Base-by-base conservation (phyloP, 2,329 filamentous ascomycete species). In the Cadophora gregata region DNA sequence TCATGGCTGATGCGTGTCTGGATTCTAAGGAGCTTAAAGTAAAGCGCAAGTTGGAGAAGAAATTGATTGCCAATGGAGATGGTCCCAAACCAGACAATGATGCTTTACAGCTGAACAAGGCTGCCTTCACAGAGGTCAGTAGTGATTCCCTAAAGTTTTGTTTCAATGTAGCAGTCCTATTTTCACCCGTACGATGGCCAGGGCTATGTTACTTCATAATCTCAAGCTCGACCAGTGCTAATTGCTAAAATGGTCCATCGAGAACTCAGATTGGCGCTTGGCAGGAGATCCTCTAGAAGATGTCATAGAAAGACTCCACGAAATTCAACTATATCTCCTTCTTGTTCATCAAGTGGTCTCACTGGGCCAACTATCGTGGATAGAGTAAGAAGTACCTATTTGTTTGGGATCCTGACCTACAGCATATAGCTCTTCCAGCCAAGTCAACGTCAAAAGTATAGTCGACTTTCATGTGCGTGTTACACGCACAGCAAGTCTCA, bases 271-370 rank as follows among this genome's bases (percentile, higher is more conserved):
- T 25, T 72, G 69, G 71, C 58, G n/a, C 42, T 21, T 50, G 4
- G 62, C 55, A 12, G 21, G 45, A 4, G 16, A 29, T 25, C 51
- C 45, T 3, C 36, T 69, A 1, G 29, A 65, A 8, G 58, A 58
- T 8, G 65, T 58, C 25, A 65, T 69, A 38, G 59, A 64, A 16
- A 58, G 69, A 24, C 62, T 75, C 19, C 65, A 70, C 48, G 63
- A 72, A 12, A 29, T 74, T 24, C 73, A 74, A 48, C 66, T 72
- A 16, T 67, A 71, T 67, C 66, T 74, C 59, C 65, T 75, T 21
- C 62, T 75, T 14, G 66, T 75, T 5, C 69, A 64, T 36, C 72
- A 73, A 33, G 70, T 74, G 38, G 59, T 74, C 25, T 72, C 66
- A 3, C 60, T 74, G 27, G 67, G 70, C 10, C 58, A 59, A 1